Evolutionary conservation across 1,284 basidiomycete species (phyloP), one percentile per base, ranked within the genome.

Genomic region (Moesziomyces sp.): DNA sequence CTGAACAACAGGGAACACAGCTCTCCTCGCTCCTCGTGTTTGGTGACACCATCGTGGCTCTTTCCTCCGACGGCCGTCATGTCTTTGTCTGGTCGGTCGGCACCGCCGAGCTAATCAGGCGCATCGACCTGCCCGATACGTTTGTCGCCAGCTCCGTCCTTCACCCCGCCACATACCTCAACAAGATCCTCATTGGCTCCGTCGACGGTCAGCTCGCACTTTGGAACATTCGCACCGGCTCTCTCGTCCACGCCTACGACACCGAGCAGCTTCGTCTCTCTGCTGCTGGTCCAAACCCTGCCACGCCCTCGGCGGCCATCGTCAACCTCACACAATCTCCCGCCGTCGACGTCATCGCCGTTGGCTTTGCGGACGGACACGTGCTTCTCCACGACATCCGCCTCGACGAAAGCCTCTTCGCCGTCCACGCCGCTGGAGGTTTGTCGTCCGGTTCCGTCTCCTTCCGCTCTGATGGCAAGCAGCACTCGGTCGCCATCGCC

Each of bases 101-200:
- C 40, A 68, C 57, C 16, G 58, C 52, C 8, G 66, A 74, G 43
- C 52, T 80, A 6, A 35, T 66, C 28, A 54, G 63, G 26, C 52
- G 52, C 49, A 62, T 83, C 43, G 58, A 69, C 18, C 58, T 80
- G 2, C 69, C 60, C 9, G 34, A 24, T 6, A 26, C 44, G 6
- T 98, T 98, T 84, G 91, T 90, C 1, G 95, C 96, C 10, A 92
- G 90, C 11, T 88, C 88, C 19, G 85, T 97, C 30, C 87, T 97
- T 7, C 97, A 99, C 84, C 97, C 97, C 0, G 91, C 94, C 1
- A 99, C 97, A 5, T 99, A 99, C 85, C 85, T 99, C 56, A 98
- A 99, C 87, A 99, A 99, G 86, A 88, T 99, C 1, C 87, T 99
- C 1, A 89, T 99, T 10, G 91, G 91, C 1, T 93, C 92, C 73